Percentiles rank a stretch among this genome's conserved stretches.
phyloP scores from a whole-genome alignment of 2,329 filamentous ascomycete genomes.

The Moelleriella libera region DNA sequence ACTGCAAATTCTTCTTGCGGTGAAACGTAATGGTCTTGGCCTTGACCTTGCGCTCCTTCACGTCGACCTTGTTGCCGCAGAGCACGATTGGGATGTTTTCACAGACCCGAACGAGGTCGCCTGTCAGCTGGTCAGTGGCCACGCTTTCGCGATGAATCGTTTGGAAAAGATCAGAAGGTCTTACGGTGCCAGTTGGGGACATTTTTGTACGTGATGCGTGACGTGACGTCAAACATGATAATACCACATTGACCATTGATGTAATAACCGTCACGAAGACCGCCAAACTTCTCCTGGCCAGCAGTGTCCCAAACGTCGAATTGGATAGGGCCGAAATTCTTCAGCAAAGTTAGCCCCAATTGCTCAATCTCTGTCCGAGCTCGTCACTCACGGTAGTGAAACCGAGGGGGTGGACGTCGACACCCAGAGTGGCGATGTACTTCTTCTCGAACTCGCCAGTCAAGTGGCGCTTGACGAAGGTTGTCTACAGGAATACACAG shows the following conservation, averaged over 20 bases:
- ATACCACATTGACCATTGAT: slow-evolving; percentile 99
- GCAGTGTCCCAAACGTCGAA: slow-evolving; percentile 99
- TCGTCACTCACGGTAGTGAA: slow-evolving; percentile 79
- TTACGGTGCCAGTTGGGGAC: slow-evolving; percentile 99
- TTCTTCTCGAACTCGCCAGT: slow-evolving; percentile 99
- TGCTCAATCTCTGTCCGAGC: no score
- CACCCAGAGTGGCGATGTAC: slow-evolving; percentile 98
- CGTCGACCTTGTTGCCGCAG: slow-evolving; percentile 98
- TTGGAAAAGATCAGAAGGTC: slow-evolving; percentile 20
- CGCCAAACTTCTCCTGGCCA: slow-evolving; percentile 98
- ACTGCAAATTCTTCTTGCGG: slow-evolving; percentile 99
- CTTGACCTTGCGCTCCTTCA: slow-evolving; percentile 99
- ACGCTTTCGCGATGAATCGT: neutral
- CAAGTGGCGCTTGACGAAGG: slow-evolving; percentile 99
- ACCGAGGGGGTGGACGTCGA: slow-evolving; percentile 95
- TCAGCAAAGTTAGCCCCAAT: slow-evolving; percentile 5
- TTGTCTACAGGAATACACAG: slow-evolving; percentile 52
- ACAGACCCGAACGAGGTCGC: slow-evolving; percentile 96
- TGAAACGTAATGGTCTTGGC: slow-evolving; percentile 99
- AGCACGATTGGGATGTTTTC: slow-evolving; percentile 99
- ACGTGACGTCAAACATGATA: slow-evolving; percentile 99
- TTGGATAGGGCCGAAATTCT: slow-evolving; percentile 91
- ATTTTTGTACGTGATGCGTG: slow-evolving; percentile 99
- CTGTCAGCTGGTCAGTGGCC: slow-evolving; percentile 28
- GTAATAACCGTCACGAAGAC: slow-evolving; percentile 99